Conservation (phyloP, 257 asterid species). For the Ballota nigra region DNA sequence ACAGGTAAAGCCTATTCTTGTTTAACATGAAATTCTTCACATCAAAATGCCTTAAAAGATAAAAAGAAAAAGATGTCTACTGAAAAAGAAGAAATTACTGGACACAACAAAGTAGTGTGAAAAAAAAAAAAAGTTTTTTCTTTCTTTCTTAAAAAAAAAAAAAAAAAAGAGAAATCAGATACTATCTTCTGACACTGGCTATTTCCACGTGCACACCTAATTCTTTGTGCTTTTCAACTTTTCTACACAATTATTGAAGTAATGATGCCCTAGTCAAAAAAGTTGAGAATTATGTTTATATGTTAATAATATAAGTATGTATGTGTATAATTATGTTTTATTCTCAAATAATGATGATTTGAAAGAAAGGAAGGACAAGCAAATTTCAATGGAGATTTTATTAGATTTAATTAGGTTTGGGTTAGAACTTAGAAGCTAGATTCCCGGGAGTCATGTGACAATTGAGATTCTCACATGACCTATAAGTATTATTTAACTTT, state of each 20-base stretch:
- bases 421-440: constrained; percentile 31
- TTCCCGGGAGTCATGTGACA: constrained; percentile 47
- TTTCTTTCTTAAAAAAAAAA: background rate
- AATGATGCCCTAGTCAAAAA: constrained; percentile 47
- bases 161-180: constrained; percentile 21
- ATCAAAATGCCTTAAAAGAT: constrained; percentile 18
- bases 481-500: background rate
- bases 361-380: constrained; percentile 24
- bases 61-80: background rate
- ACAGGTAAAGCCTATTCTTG: constrained; percentile 1
- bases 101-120: constrained; percentile 25
- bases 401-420: constrained; percentile 5
- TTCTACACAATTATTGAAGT: constrained; percentile 56
- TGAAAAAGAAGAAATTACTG: constrained; percentile 13
- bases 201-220: constrained; percentile 44
- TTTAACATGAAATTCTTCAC: constrained; percentile 20
- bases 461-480: constrained; percentile 42
- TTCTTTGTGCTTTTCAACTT: constrained; percentile 35
- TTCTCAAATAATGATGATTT: constrained; percentile 12
- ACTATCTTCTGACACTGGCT: constrained; percentile 30
- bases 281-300: constrained; percentile 21
- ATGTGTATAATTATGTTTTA: background rate
- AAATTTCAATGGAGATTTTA: constrained; percentile 27
- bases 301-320: background rate
- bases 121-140: constrained; percentile 4